Percentiles rank a stretch among this genome's conserved stretches.
These are phyloP conservation scores for Monilinia laxa DNA, from an alignment of 2,329 filamentous ascomycete genomes.

Conservation along the genomic window DNA sequence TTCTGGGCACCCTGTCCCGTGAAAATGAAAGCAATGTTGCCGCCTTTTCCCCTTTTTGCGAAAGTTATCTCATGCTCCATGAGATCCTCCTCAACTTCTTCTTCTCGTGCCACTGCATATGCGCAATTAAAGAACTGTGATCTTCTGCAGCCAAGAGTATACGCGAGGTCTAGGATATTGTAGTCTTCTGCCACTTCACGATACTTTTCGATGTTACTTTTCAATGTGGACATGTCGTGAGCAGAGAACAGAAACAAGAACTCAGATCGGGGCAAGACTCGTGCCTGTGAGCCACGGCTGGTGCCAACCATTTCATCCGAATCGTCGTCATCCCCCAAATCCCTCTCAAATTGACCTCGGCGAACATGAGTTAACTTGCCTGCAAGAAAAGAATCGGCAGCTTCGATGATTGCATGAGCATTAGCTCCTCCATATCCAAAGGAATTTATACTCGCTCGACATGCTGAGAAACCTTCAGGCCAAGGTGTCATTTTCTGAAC, in stretches of 20 bases:
- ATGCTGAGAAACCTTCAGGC: background rate
- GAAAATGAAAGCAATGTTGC: slow-evolving; percentile 29
- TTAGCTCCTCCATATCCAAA: slow-evolving; percentile 43
- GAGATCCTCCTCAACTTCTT: slow-evolving; percentile 11
- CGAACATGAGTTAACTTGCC: background rate
- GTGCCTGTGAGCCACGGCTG: background rate
- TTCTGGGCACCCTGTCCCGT: slow-evolving; percentile 40
- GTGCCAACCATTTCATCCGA: background rate
- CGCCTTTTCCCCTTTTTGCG: slow-evolving; percentile 13
- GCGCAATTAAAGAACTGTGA: slow-evolving; percentile 6
- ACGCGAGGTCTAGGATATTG: slow-evolving; percentile 9
- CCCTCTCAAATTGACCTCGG: background rate
- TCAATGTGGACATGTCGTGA: slow-evolving; percentile 17
- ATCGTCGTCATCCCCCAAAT: background rate
- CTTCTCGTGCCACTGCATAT: slow-evolving; percentile 13
- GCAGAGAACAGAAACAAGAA: slow-evolving; percentile 8
- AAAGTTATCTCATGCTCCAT: slow-evolving; percentile 17
- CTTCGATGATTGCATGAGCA: slow-evolving; percentile 41
- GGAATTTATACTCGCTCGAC: slow-evolving; percentile 12
- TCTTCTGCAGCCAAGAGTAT: slow-evolving; percentile 6
- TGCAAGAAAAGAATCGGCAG: background rate
- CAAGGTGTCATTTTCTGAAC: slow-evolving; percentile 15
- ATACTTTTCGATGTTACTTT: slow-evolving; percentile 10
- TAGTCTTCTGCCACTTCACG: slow-evolving; percentile 17
- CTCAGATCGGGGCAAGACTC: background rate